Percentiles rank a stretch among this genome's conserved stretches.
These are phyloP conservation scores for Picea glauca DNA, from an alignment of 75 land plant genomes.

Conservation along the genomic window DNA sequence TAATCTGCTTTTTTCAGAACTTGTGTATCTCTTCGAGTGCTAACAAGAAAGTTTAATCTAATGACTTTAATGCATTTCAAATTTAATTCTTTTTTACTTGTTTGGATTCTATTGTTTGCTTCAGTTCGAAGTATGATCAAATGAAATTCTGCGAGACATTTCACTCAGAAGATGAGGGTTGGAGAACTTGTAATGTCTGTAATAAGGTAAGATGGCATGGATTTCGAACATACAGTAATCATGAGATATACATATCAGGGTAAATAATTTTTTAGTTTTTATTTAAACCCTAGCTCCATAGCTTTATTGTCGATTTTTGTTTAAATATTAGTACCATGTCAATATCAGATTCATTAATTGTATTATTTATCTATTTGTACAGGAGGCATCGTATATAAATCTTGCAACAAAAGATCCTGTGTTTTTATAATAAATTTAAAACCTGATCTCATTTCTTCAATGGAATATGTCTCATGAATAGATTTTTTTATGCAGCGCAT, in stretches of 20 bases:
- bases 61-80: neutral
- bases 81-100: neutral
- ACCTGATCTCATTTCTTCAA: neutral
- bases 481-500: slow-evolving; percentile 51
- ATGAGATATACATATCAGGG: too few relatives aligned
- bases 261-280: neutral
- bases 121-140: slow-evolving; percentile 59
- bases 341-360: neutral
- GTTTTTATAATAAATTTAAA: neutral
- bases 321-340: neutral
- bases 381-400: neutral
- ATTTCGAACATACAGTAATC: neutral
- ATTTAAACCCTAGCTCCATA: neutral
- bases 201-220: slow-evolving; percentile 59
- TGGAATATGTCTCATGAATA: slow-evolving; percentile 11
- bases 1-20: neutral
- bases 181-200: slow-evolving; percentile 86
- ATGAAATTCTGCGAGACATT: slow-evolving; percentile 73
- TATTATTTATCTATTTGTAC: neutral
- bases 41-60: neutral
- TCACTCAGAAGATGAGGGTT: slow-evolving; percentile 74
- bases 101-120: neutral
- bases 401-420: neutral
- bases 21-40: neutral
- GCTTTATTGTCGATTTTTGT: neutral